A percentile compares a stretch with the other conserved stretches of the same genome.
Conservation (phyloP, 179 eudicot genomes). For the Heliamphora pulchella region DNA sequence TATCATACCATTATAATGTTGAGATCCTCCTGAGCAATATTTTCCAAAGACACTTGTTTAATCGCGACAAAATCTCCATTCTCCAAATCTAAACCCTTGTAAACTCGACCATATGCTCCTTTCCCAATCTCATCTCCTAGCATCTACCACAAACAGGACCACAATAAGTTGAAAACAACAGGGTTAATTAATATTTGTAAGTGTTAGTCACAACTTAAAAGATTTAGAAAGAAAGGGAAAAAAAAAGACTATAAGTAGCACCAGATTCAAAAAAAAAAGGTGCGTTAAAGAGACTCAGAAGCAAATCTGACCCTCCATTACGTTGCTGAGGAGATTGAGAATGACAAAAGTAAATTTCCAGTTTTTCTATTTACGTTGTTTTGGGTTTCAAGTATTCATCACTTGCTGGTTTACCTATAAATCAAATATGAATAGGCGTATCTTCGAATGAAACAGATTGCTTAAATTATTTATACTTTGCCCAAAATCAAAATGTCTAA, state of each 20-base stretch:
- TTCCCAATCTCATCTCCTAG: conserved; percentile 99
- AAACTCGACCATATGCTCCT: conserved; percentile 98
- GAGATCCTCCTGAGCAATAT: conserved; percentile 94
- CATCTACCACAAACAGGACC: conserved; percentile 41
- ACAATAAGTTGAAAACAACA: conserved; percentile 8
- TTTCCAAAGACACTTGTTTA: conserved; percentile 94
- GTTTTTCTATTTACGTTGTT: background rate
- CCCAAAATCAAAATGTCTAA: background rate
- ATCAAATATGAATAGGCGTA: no score
- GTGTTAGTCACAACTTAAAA: background rate
- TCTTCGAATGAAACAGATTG: no score
- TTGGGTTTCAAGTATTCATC: background rate
- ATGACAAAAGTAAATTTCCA: background rate
- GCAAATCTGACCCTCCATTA: background rate
- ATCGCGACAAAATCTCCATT: conserved; percentile 99
- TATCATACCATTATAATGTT: conserved; percentile 81
- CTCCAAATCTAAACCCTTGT: conserved; percentile 98
- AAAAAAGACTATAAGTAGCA: background rate
- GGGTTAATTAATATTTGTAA: background rate
- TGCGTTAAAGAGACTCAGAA: no score
- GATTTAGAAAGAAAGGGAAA: background rate
- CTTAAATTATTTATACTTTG: background rate
- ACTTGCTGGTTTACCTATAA: no score
- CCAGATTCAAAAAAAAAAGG: background rate
- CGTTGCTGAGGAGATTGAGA: background rate